Conservation (phyloP, 805 yeast genomes). For the Geotrichum ghanense region DNA sequence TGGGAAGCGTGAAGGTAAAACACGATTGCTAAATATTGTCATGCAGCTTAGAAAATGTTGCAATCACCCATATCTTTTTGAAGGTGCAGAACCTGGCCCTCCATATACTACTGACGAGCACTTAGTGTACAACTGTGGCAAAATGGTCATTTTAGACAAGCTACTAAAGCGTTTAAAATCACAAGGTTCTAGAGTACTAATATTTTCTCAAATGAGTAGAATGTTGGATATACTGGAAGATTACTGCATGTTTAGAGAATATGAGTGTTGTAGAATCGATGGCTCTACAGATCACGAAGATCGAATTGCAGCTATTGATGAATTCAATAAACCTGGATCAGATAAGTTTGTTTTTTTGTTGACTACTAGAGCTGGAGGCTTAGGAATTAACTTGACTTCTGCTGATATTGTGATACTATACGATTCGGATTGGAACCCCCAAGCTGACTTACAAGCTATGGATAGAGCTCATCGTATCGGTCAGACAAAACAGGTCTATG, state of each 20-base stretch:
- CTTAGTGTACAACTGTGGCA: conserved; percentile 74
- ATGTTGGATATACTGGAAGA: conserved; percentile 84
- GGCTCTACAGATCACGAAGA: conserved; percentile 93
- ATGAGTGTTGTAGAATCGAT: conserved; percentile 83
- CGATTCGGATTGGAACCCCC: conserved; percentile 98
- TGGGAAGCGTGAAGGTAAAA: conserved; percentile 77
- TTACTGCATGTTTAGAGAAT: conserved; percentile 75
- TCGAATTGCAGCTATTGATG: conserved; percentile 84
- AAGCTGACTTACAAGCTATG: conserved; percentile 96
- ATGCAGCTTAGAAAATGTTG: conserved; percentile 97
- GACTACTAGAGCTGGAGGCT: conserved; percentile 94
- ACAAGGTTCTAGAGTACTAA: conserved; percentile 82
- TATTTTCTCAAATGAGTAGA: conserved; percentile 90
- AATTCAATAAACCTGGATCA: conserved; percentile 70
- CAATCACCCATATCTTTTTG: conserved; percentile 92
- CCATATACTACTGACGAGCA: conserved; percentile 95
- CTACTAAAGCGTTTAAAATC: conserved; percentile 57
- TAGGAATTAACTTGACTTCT: conserved; percentile 83
- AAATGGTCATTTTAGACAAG: conserved; percentile 83
- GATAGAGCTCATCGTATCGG: conserved; percentile 97
- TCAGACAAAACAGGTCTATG: conserved; percentile 89
- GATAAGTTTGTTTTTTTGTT: conserved; percentile 72
- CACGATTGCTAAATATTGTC: conserved; percentile 80
- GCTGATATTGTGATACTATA: conserved; percentile 84
- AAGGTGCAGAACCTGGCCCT: conserved; percentile 99